phyloP scores from a whole-genome alignment of 2,329 filamentous ascomycete genomes.

The Cercospora sojina region DNA sequence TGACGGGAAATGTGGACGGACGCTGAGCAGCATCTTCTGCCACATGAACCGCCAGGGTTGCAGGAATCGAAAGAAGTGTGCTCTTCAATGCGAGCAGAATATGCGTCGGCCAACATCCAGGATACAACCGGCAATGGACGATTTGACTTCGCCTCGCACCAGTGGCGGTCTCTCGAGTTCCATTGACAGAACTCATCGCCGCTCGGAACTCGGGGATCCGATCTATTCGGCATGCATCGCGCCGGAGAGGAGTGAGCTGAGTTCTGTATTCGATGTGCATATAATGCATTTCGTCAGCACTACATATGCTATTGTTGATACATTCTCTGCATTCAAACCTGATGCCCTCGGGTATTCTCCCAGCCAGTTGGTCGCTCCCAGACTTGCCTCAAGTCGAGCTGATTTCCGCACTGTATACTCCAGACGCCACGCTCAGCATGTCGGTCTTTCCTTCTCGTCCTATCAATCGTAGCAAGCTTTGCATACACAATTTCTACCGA shows the following conservation, averaged over 20 bases:
- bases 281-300: background rate
- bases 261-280: background rate
- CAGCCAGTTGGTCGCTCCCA: slow-evolving; percentile 8
- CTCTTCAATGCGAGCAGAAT: background rate
- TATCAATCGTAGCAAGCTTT: background rate
- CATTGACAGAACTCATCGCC: background rate
- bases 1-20: background rate
- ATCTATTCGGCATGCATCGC: background rate
- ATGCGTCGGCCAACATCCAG: background rate
- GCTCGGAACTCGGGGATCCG: background rate
- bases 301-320: background rate
- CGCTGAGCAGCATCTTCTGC: background rate
- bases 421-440: slow-evolving; percentile 21
- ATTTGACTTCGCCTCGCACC: background rate
- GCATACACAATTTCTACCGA: background rate
- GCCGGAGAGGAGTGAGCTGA: background rate
- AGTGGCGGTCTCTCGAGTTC: background rate
- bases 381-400: slow-evolving; percentile 16
- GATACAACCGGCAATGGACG: background rate
- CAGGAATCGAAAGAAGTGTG: background rate
- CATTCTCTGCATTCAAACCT: background rate
- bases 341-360: background rate
- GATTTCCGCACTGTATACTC: slow-evolving; percentile 8
- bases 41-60: background rate
- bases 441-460: background rate